Conservation (phyloP, 129 eudicot species). For the Dittrichia graveolens region DNA sequence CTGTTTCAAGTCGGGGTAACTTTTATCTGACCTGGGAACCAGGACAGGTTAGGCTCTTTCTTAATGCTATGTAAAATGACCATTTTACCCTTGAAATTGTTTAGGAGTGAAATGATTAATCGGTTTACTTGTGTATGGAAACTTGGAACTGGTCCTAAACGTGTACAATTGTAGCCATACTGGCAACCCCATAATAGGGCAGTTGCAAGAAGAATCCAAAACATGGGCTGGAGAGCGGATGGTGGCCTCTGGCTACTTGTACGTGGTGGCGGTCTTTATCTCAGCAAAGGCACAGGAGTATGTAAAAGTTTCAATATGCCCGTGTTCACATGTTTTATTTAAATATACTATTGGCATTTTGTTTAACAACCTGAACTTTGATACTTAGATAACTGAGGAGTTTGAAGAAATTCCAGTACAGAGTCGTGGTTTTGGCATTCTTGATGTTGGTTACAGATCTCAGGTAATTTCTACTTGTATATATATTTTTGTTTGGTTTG, state of each 20-base stretch:
- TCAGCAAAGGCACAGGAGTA: constrained; percentile 97
- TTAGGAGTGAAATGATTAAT: constrained; percentile 1
- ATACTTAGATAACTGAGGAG: constrained; percentile 85
- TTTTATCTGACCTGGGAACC: constrained; percentile 98
- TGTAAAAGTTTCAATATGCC: constrained; percentile 28
- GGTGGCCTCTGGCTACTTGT: constrained; percentile 99
- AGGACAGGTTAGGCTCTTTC: constrained; percentile 72
- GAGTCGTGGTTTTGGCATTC: constrained; percentile 99
- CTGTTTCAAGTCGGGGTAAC: constrained; percentile 99
- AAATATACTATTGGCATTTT: not conserved
- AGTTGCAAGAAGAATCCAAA: constrained; percentile 95
- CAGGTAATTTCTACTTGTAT: constrained; percentile 46
- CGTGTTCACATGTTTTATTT: not conserved
- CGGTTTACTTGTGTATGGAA: not conserved
- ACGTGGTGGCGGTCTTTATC: constrained; percentile 98
- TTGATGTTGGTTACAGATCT: constrained; percentile 95
- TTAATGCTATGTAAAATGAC: constrained; percentile 4
- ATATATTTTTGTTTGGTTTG: too few relatives aligned
- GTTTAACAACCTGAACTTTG: constrained; percentile 27
- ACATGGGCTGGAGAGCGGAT: constrained; percentile 99
- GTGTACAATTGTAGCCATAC: constrained; percentile 65
- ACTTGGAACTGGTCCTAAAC: constrained; percentile 10
- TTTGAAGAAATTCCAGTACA: constrained; percentile 94
- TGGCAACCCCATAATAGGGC: constrained; percentile 99
- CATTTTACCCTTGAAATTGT: not conserved